These are phyloP conservation scores for Raffaelea albimanens DNA, from an alignment of 2,329 filamentous ascomycete species.

Conservation along the genomic window DNA sequence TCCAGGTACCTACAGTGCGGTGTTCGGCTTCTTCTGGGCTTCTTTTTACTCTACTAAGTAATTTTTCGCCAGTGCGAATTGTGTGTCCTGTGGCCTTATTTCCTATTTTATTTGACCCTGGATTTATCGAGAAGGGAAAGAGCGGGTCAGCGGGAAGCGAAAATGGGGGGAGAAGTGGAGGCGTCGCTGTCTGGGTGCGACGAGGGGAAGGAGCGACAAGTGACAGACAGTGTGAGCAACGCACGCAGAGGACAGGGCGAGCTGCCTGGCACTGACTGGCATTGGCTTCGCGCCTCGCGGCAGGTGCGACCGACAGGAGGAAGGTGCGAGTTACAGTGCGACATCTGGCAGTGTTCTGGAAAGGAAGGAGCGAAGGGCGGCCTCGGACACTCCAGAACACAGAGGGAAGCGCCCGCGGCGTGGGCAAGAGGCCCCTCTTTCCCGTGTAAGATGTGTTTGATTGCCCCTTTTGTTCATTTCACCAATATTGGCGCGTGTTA, in stretches of 20 bases:
- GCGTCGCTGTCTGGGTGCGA: neutral
- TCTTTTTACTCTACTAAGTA: neutral
- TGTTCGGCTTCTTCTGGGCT: no score
- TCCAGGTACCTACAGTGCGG: no score
- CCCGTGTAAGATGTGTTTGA: conserved; percentile 4
- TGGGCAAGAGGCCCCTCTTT: neutral
- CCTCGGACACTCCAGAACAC: no score
- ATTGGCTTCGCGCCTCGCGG: no score
- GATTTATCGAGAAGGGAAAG: neutral
- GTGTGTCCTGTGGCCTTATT: no score
- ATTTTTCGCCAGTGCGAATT: neutral
- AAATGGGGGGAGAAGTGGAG: conserved; percentile 1
- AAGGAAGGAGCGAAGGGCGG: neutral
- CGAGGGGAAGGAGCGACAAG: no score
- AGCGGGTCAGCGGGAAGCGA: conserved; percentile 6
- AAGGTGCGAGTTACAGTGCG: neutral
- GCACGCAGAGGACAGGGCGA: no score
- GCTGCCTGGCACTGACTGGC: no score
- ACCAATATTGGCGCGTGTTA: neutral
- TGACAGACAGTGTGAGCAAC: no score
- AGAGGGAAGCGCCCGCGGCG: neutral
- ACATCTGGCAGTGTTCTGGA: neutral
- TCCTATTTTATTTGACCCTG: neutral
- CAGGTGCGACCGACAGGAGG: no score
- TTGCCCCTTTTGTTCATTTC: conserved; percentile 1